Evolutionary conservation across 495 filamentous ascomycete species (phyloP).

Genomic region (Neurospora sp.): DNA sequence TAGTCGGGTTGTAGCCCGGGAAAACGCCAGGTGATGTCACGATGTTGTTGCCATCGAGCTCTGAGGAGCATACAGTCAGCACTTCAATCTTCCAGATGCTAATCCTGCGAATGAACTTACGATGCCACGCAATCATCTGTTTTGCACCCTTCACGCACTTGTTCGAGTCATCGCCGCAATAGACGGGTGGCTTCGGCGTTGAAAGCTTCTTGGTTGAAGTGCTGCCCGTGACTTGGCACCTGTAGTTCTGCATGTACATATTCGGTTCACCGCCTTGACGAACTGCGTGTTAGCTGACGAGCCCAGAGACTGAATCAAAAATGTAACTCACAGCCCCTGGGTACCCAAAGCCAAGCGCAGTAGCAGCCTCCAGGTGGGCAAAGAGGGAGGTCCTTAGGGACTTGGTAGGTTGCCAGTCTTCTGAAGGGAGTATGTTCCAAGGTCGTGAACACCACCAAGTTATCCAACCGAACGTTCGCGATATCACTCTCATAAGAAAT

Average conservation of each 20-base stretch:
- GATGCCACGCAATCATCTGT: constrained; percentile 46
- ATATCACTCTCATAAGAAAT: constrained; percentile 44
- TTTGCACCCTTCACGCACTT: constrained; percentile 44
- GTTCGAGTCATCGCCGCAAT: constrained; percentile 30
- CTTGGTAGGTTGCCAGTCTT: constrained; percentile 36
- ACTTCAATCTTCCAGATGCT: too few species aligned
- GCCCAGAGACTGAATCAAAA: neutral
- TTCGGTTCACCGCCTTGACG: constrained; percentile 30
- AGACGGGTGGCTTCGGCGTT: constrained; percentile 30
- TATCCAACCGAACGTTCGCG: constrained; percentile 38
- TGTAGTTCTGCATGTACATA: constrained; percentile 44
- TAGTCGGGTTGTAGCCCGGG: constrained; percentile 32
- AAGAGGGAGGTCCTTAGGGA: constrained; percentile 35
- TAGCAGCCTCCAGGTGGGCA: constrained; percentile 43
- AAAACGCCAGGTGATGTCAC: constrained; percentile 13
- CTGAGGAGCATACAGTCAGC: constrained; percentile 10
- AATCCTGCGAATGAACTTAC: constrained; percentile 9
- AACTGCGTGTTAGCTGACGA: neutral
- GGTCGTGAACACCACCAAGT: constrained; percentile 37
- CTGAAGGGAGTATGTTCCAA: constrained; percentile 36
- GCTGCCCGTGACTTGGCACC: constrained; percentile 41
- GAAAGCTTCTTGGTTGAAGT: constrained; percentile 31
- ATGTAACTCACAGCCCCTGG: constrained; percentile 30
- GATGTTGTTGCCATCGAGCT: constrained; percentile 33
- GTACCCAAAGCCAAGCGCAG: constrained; percentile 51